Conservation (phyloP, 176 grass and related monocot species). For the Triticum timopheevii region DNA sequence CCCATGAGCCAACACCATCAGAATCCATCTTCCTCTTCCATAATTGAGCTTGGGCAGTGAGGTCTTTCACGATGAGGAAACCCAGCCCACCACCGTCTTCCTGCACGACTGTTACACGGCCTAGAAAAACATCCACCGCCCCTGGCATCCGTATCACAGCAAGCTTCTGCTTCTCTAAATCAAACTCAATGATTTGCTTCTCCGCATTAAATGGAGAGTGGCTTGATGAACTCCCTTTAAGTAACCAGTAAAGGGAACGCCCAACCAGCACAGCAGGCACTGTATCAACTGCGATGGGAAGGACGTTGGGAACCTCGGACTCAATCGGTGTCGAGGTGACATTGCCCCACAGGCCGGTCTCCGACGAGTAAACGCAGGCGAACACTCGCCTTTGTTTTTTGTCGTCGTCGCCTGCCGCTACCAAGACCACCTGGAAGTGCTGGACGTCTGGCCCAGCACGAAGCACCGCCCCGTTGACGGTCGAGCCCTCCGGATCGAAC, state of each 20-base stretch:
- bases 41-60: too few species aligned
- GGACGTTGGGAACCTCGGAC: too few species aligned
- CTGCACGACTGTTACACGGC: too few species aligned
- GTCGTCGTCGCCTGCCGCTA: not conserved
- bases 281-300: too few species aligned
- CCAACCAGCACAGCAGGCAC: not conserved
- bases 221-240: not conserved
- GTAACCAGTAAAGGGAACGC: not conserved
- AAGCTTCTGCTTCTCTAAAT: not conserved
- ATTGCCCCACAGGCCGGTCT: not conserved
- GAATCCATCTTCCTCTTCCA: too few species aligned
- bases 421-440: not conserved
- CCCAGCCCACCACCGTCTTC: too few species aligned
- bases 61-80: too few species aligned
- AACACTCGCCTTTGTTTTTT: not conserved
- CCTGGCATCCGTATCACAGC: not conserved
- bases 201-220: not conserved
- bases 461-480: not conserved
- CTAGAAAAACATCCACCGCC: too few species aligned
- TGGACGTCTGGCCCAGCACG: not conserved
- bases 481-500: not conserved
- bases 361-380: not conserved
- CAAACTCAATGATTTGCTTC: not conserved
- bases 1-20: too few species aligned
- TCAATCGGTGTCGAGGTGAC: not conserved